Percentiles rank a stretch among this genome's conserved stretches.
These are phyloP conservation scores for Glycine soja DNA, from an alignment of 306 rosid species.

Conservation along the genomic window DNA sequence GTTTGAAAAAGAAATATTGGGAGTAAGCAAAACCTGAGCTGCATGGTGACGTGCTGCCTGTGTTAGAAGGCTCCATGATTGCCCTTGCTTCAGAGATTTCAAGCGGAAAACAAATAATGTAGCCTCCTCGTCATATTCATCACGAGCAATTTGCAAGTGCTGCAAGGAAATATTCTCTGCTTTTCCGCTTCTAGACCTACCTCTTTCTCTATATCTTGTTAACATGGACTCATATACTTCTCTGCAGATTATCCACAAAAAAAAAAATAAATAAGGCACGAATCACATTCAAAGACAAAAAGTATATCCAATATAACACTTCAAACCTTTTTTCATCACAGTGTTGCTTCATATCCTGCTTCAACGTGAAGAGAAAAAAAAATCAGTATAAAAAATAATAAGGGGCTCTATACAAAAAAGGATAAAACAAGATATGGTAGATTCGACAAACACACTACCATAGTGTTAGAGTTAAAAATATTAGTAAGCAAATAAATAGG, in stretches of 20 bases:
- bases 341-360: slow-evolving; percentile 89
- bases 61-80: slow-evolving; percentile 81
- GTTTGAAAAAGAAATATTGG: slow-evolving; percentile 1
- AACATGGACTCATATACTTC: slow-evolving; percentile 69
- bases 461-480: not conserved
- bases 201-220: slow-evolving; percentile 70
- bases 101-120: slow-evolving; percentile 79
- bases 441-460: not conserved
- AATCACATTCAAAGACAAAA: slow-evolving; percentile 19
- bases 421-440: slow-evolving; percentile 19
- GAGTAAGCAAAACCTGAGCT: slow-evolving; percentile 69
- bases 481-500: not conserved
- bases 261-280: slow-evolving; percentile 38
- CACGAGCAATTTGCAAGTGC: slow-evolving; percentile 71
- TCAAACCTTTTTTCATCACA: slow-evolving; percentile 84
- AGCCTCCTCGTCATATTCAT: slow-evolving; percentile 87
- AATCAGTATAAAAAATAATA: not conserved
- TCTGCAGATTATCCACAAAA: slow-evolving; percentile 59
- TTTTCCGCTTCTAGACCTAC: slow-evolving; percentile 68
- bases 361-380: slow-evolving; percentile 44
- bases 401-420: not conserved
- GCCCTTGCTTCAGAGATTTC: slow-evolving; percentile 92
- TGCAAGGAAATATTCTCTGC: slow-evolving; percentile 66
- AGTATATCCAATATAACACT: not conserved
- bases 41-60: slow-evolving; percentile 97